Evolutionary conservation across 192 early-diverging fungal species (phyloP).

Genomic region (Linnemannia schmuckeri): DNA sequence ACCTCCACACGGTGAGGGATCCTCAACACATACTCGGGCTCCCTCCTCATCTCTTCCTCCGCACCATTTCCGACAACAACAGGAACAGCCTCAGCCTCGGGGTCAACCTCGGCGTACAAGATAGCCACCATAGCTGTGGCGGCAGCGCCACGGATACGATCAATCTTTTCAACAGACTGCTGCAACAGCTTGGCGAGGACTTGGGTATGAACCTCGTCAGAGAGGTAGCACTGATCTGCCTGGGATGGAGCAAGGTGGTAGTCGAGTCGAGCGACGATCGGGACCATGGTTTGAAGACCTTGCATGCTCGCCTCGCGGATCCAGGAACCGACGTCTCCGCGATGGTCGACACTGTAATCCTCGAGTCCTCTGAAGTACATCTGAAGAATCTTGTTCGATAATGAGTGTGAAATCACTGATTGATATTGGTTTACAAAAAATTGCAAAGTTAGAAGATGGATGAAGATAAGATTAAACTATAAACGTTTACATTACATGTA

Average conservation of each 20-base stretch:
- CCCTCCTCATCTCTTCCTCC: neutral
- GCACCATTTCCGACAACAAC: no score
- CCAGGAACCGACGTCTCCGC: slow-evolving; percentile 98
- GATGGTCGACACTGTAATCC: slow-evolving; percentile 90
- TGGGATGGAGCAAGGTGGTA: slow-evolving; percentile 4
- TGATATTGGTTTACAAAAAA: neutral
- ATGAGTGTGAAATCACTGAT: slow-evolving; percentile 50
- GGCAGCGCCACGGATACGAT: slow-evolving; percentile 82
- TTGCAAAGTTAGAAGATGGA: neutral
- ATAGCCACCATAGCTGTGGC: slow-evolving; percentile 72
- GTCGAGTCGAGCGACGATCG: slow-evolving; percentile 54
- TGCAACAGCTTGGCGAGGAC: slow-evolving; percentile 70
- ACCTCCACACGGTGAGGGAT: slow-evolving; percentile 30
- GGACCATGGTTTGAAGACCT: slow-evolving; percentile 65
- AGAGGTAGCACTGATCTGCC: slow-evolving; percentile 46
- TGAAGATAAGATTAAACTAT: neutral
- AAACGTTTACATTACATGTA: slow-evolving; percentile 15
- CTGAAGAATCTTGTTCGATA: slow-evolving; percentile 61
- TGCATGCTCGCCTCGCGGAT: slow-evolving; percentile 81
- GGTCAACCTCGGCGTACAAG: slow-evolving; percentile 37
- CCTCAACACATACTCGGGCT: slow-evolving; percentile 23
- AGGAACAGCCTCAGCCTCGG: neutral
- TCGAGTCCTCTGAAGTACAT: slow-evolving; percentile 75
- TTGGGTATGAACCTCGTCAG: slow-evolving; percentile 46
- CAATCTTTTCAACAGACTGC: slow-evolving; percentile 94